Evolutionary conservation across 1,284 basidiomycete genomes (phyloP).

Genomic region (Butyriboletus appendiculatus): DNA sequence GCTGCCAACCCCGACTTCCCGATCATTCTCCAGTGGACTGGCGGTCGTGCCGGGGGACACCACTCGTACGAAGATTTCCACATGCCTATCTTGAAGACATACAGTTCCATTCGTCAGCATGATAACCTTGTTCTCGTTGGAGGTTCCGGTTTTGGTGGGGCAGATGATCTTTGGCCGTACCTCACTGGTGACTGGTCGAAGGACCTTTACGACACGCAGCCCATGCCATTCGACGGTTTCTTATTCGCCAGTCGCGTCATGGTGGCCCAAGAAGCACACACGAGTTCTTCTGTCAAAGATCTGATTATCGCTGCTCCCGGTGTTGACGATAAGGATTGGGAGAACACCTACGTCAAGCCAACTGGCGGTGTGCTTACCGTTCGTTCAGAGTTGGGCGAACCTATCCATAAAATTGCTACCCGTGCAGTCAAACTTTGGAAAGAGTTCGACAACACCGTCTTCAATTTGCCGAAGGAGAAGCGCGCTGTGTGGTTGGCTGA

Average conservation of each 20-base stretch:
- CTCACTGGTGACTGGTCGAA: slow-evolving; percentile 95
- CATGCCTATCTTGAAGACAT: slow-evolving; percentile 92
- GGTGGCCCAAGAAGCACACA: slow-evolving; percentile 98
- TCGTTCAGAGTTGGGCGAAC: slow-evolving; percentile 96
- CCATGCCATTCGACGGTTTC: slow-evolving; percentile 99
- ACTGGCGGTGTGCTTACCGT: slow-evolving; percentile 97
- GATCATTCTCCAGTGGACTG: slow-evolving; percentile 99
- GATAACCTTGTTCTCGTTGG: slow-evolving; percentile 89
- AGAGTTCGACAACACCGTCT: slow-evolving; percentile 96
- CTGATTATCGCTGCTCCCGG: slow-evolving; percentile 94
- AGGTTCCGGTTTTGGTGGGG: slow-evolving; percentile 96
- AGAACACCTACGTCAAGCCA: slow-evolving; percentile 92
- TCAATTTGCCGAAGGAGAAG: slow-evolving; percentile 95
- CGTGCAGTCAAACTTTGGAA: slow-evolving; percentile 97
- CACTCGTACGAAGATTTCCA: slow-evolving; percentile 99
- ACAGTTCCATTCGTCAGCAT: slow-evolving; percentile 87
- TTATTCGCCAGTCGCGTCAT: slow-evolving; percentile 96
- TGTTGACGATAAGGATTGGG: slow-evolving; percentile 91
- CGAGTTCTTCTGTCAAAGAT: slow-evolving; percentile 92
- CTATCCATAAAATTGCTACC: slow-evolving; percentile 98
- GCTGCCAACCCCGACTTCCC: slow-evolving; percentile 94
- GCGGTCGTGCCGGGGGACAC: slow-evolving; percentile 98
- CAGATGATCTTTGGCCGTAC: slow-evolving; percentile 97
- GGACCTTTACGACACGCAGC: slow-evolving; percentile 79
- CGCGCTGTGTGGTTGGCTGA: slow-evolving; percentile 85